Evolutionary conservation across 352 stramenopile species (phyloP).

Genomic region (Pythium periplocum): DNA sequence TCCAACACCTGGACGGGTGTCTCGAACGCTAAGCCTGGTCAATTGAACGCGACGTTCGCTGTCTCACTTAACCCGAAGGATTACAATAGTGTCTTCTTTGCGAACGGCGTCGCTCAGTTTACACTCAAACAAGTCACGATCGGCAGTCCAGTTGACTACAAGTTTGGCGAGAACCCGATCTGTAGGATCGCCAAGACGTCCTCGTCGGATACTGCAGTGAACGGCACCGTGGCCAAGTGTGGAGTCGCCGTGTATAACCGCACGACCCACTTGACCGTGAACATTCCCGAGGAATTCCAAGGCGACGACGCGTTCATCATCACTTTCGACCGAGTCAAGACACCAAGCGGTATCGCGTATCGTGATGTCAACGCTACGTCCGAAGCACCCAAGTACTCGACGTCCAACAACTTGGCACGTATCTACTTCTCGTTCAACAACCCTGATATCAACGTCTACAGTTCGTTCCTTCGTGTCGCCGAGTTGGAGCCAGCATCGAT

Average conservation of each 20-base stretch:
- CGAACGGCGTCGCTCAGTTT: conserved; percentile 20
- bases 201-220: conserved; percentile 1
- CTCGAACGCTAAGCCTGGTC: conserved; percentile 50
- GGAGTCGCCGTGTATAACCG: conserved; percentile 44
- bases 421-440: conserved; percentile 80
- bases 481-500: conserved; percentile 38
- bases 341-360: conserved; percentile 36
- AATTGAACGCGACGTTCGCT: conserved; percentile 73
- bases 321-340: conserved; percentile 60
- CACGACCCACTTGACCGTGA: conserved; percentile 58
- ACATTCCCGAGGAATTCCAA: conserved; percentile 44
- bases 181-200: conserved; percentile 35
- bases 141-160: conserved; percentile 57
- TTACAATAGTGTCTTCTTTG: conserved; percentile 61
- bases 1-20: conserved; percentile 69
- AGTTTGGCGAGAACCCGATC: conserved; percentile 39
- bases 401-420: conserved; percentile 47
- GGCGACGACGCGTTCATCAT: conserved; percentile 60
- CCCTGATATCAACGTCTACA: conserved; percentile 58
- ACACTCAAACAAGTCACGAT: conserved; percentile 74
- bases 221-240: conserved; percentile 31
- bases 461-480: conserved; percentile 56
- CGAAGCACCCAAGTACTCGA: conserved; percentile 35
- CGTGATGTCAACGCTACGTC: conserved; percentile 18
- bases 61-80: conserved; percentile 67